These are phyloP conservation scores for Exophiala calicioides DNA, from an alignment of 2,329 filamentous ascomycete genomes.

Conservation along the genomic window DNA sequence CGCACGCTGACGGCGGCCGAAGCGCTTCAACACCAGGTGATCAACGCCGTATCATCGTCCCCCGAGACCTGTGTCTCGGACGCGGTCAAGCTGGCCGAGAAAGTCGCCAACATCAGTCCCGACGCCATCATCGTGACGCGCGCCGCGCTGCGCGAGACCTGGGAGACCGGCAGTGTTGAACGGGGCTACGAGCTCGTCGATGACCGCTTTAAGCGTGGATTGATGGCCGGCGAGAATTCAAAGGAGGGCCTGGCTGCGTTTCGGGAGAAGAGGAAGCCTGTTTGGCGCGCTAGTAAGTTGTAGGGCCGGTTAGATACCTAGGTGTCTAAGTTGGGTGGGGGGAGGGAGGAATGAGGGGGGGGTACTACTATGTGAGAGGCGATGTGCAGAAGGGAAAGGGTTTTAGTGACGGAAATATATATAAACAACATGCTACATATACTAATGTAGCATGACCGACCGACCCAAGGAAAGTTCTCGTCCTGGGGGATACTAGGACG, in stretches of 20 bases:
- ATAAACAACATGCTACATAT: no score
- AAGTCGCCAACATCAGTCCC: conserved; percentile 68
- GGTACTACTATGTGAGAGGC: no score
- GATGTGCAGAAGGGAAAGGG: no score
- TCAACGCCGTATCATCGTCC: conserved; percentile 46
- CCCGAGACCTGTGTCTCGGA: conserved; percentile 32
- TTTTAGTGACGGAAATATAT: no score
- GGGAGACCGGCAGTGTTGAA: conserved; percentile 68
- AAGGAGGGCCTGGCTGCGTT: conserved; percentile 73
- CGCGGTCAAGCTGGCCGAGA: conserved; percentile 52
- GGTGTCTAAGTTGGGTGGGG: no score
- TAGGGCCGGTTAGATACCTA: no score
- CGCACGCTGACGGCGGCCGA: conserved; percentile 60
- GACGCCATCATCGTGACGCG: conserved; percentile 74
- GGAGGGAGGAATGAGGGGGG: no score
- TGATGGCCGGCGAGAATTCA: conserved; percentile 60
- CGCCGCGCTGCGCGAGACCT: conserved; percentile 70
- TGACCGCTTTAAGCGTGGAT: conserved; percentile 22
- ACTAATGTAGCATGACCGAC: no score
- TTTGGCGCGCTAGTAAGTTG: conserved; percentile 59
- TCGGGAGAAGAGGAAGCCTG: conserved; percentile 71
- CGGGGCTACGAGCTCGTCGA: conserved; percentile 56
- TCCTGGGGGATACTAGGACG: no score
- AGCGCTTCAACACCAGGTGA: conserved; percentile 66
- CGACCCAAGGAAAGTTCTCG: no score